Conservation (phyloP, 129 eudicot species). For the Daucus carota region DH1_v3.0 NC_030389.2:41426501-41427000, state of each 20-base stretch:
- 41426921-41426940: not conserved
- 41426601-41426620: slow-evolving; percentile 27
- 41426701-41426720: slow-evolving; percentile 37
- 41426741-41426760: slow-evolving; percentile 20
- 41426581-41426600: slow-evolving; percentile 17
- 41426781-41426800: slow-evolving; percentile 38
- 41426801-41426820: slow-evolving; percentile 26
- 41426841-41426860: slow-evolving; percentile 2
- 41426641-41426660: slow-evolving; percentile 51
- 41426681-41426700: slow-evolving; percentile 21
- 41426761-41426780: slow-evolving; percentile 14
- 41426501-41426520: slow-evolving; percentile 3
- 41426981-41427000: no score
- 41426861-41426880: not conserved
- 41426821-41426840: slow-evolving; percentile 3
- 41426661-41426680: slow-evolving; percentile 29
- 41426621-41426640: slow-evolving; percentile 22
- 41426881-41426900: not conserved
- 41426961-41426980: not conserved
- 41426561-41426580: not conserved
- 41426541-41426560: not conserved
- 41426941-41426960: not conserved
- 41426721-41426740: slow-evolving; percentile 36
- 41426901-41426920: not conserved
- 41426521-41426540: not conserved